Evolutionary conservation across 2,329 filamentous ascomycete species (phyloP).

Genomic region (Aspergillus pseudonomiae): DNA sequence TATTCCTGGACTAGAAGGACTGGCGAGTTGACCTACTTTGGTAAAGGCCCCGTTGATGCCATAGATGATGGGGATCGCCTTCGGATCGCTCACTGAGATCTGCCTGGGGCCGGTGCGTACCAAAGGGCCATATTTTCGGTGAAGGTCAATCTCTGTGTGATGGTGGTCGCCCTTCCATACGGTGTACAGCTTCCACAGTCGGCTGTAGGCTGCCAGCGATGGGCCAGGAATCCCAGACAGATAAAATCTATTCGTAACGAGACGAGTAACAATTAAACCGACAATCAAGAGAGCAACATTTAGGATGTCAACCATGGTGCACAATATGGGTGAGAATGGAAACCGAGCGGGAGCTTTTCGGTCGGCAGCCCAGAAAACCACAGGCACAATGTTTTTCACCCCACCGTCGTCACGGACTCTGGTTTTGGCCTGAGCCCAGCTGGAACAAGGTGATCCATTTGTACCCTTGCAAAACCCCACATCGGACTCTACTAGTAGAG

Average conservation of each 20-base stretch:
- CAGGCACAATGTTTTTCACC: neutral
- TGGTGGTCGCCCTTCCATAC: constrained; percentile 25
- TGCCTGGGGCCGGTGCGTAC: constrained; percentile 14
- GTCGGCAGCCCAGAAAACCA: neutral
- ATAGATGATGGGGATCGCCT: constrained; percentile 9
- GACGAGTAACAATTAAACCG: neutral
- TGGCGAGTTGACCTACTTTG: neutral
- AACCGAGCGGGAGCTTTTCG: neutral
- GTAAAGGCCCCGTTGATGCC: constrained; percentile 7
- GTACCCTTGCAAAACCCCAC: neutral
- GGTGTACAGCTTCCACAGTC: constrained; percentile 22
- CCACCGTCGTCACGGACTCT: neutral
- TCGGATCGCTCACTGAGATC: constrained; percentile 8
- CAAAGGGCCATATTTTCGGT: constrained; percentile 7
- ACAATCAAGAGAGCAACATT: neutral
- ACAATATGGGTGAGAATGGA: neutral
- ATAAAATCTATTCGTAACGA: neutral
- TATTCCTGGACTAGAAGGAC: too few species aligned
- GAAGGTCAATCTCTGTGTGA: constrained; percentile 10
- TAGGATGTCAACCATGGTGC: neutral
- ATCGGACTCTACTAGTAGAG: neutral
- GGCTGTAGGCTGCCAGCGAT: constrained; percentile 8
- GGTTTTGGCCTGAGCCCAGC: neutral
- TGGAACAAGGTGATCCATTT: neutral
- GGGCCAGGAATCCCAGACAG: constrained; percentile 5